Conservation (phyloP, 2,329 filamentous ascomycete genomes). For the Ophiocordyceps camponoti-leonardi region DNA sequence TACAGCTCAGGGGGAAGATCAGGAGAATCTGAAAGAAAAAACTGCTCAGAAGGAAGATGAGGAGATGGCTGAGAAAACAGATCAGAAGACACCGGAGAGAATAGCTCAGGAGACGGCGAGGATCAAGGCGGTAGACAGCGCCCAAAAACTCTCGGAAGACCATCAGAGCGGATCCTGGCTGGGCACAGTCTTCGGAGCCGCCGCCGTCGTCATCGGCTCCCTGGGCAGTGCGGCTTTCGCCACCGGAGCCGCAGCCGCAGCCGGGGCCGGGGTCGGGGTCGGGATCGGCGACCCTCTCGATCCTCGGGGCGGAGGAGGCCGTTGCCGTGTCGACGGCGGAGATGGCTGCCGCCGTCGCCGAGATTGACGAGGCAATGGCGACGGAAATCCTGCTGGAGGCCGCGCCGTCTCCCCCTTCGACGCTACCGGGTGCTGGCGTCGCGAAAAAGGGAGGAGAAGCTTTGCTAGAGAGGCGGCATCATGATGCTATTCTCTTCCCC, state of each 20-base stretch:
- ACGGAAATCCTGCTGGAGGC: background rate
- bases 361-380: background rate
- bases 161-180: background rate
- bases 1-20: no score
- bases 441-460: background rate
- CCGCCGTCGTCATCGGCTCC: background rate
- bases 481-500: background rate
- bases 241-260: background rate
- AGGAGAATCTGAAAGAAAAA: no score
- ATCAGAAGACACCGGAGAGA: background rate
- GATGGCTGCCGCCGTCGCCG: conserved; percentile 1
- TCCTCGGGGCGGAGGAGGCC: background rate
- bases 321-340: background rate
- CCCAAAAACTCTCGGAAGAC: background rate
- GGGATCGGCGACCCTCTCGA: background rate
- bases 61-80: no score
- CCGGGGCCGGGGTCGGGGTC: background rate
- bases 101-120: background rate
- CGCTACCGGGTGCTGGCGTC: background rate
- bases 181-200: background rate
- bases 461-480: background rate
- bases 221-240: background rate
- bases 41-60: no score
- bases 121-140: background rate
- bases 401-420: background rate